Evolutionary conservation across 2,329 filamentous ascomycete genomes (phyloP).

Genomic region (Fusarium mexicanum): DNA sequence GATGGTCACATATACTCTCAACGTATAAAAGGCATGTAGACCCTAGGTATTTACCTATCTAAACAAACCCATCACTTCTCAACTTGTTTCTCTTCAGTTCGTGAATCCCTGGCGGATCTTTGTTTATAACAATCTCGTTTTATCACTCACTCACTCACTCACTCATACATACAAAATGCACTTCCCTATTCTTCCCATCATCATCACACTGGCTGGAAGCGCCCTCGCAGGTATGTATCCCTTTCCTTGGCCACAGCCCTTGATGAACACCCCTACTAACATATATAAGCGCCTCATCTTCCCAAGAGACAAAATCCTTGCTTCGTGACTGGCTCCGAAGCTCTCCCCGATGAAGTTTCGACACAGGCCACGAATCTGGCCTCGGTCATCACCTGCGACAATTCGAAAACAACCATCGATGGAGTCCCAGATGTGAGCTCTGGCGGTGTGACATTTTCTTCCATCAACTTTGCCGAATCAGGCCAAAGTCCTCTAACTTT

Average conservation of each 20-base stretch:
- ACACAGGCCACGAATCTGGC: conserved; percentile 55
- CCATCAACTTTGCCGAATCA: conserved; percentile 65
- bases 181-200: conserved; percentile 10
- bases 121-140: neutral
- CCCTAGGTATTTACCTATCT: neutral
- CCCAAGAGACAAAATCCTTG: conserved; percentile 54
- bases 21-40: conserved; percentile 20
- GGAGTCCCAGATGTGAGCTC: conserved; percentile 67
- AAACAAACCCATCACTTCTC: neutral
- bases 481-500: conserved; percentile 61
- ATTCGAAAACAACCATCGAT: conserved; percentile 57
- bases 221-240: conserved; percentile 32
- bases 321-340: conserved; percentile 62
- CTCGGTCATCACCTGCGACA: conserved; percentile 60
- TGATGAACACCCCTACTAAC: neutral
- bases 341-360: conserved; percentile 61
- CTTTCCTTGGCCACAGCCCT: neutral
- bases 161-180: conserved; percentile 28
- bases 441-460: conserved; percentile 60
- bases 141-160: neutral
- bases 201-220: conserved; percentile 30
- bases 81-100: conserved; percentile 8
- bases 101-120: conserved; percentile 11
- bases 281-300: conserved; percentile 25
- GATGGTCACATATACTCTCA: conserved; percentile 5